Base-by-base conservation (phyloP, 495 filamentous ascomycete genomes). In the Aspergillus bertholletiae region DNA sequence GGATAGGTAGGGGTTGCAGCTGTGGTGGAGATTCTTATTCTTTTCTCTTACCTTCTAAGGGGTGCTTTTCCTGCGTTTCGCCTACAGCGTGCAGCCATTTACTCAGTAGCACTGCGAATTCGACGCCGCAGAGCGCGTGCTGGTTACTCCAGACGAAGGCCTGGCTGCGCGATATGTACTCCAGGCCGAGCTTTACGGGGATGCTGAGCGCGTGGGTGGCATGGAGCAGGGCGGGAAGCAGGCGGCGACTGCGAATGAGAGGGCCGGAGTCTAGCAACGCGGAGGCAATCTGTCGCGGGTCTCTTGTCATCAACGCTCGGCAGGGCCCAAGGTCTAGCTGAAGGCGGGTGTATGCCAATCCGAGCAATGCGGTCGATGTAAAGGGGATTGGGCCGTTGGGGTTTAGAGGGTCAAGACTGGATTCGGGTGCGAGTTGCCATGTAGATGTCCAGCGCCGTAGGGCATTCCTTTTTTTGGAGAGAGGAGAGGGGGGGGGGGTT, bases 401-500 rank as follows among this genome's bases (percentile, higher is more conserved):
- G 26, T 66, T 69, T 26, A 45, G 53, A 4, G 68, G 73, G 34
- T 71, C 67, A 20, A 74, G 53, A 24, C 61, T 63, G 0, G 69
- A 66, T 34, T 74, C 73, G 21, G 60, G 59, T 2, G 54, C 68
- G 3, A 49, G 54, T 32, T 70, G 64, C 72, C 72, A 75, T n/a
- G 53, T 55, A 0, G 27, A 41, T 40, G 69, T 67, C 72, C 72
- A 75, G 8, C 51, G 40, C 8, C 63, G 53, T 3, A 73, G 53
- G 3, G 80, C 81, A 44, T 76, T 75, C 22, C 73, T 69, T 30
- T 34, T 73, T n/a, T n/a, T n/a, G n/a, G n/a, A n/a, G n/a, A n/a
- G n/a, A n/a, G n/a, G n/a, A n/a, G n/a, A n/a, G n/a, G n/a, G n/a
- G n/a, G n/a, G n/a, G n/a, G n/a, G n/a, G n/a, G n/a, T n/a, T n/a